Percentiles rank a stretch among this genome's conserved stretches.
These are phyloP conservation scores for Arachnomyces sp. DNA, from an alignment of 2,329 filamentous ascomycete species.

Conservation along the genomic window DNA sequence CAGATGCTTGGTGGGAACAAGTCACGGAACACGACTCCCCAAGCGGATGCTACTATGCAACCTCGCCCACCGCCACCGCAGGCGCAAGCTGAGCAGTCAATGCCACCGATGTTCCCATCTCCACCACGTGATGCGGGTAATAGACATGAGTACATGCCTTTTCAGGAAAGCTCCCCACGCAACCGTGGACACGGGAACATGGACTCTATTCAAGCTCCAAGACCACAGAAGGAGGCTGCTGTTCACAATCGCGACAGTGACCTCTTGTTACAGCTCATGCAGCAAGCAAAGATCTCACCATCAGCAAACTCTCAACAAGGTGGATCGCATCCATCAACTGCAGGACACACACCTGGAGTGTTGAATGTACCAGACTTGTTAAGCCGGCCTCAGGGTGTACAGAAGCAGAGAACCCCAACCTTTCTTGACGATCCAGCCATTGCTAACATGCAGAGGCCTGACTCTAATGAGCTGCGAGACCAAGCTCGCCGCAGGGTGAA, in stretches of 20 bases:
- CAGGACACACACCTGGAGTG: slow-evolving; percentile 25
- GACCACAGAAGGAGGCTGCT: slow-evolving; percentile 31
- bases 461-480: slow-evolving; percentile 21
- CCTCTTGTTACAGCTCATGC: slow-evolving; percentile 79
- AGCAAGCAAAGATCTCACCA: slow-evolving; percentile 40
- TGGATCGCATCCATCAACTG: slow-evolving; percentile 21
- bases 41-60: slow-evolving; percentile 28
- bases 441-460: slow-evolving; percentile 33
- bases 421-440: slow-evolving; percentile 38
- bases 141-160: slow-evolving; percentile 25
- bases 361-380: slow-evolving; percentile 30
- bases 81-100: slow-evolving; percentile 16
- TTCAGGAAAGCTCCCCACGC: slow-evolving; percentile 18
- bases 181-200: slow-evolving; percentile 18
- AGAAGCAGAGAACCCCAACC: slow-evolving; percentile 26
- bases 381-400: slow-evolving; percentile 26
- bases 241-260: slow-evolving; percentile 60
- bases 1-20: slow-evolving; percentile 63
- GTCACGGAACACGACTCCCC: slow-evolving; percentile 38
- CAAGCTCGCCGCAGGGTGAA: slow-evolving; percentile 30
- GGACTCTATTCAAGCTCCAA: slow-evolving; percentile 22
- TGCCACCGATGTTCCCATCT: slow-evolving; percentile 21
- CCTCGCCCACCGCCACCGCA: slow-evolving; percentile 21
- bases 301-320: slow-evolving; percentile 16
- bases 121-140: slow-evolving; percentile 23